Conservation (phyloP, 2,329 filamentous ascomycete genomes). For the Cytospora leucostoma region DNA sequence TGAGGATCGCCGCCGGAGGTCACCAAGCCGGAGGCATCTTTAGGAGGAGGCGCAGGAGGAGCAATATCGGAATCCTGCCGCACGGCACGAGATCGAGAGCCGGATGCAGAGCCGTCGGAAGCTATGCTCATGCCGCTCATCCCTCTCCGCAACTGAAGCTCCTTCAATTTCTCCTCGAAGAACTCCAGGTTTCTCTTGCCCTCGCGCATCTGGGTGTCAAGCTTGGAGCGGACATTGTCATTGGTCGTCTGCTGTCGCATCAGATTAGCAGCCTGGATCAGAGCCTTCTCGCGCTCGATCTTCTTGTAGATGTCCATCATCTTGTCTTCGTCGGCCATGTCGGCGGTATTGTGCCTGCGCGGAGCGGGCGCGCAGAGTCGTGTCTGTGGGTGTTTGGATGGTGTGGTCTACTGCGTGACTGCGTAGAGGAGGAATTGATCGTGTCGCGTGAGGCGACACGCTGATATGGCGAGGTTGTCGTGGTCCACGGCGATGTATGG, state of each 20-base stretch:
- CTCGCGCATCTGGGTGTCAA: conserved; percentile 93
- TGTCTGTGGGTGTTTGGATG: neutral
- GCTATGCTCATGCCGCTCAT: conserved; percentile 67
- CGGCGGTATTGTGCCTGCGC: conserved; percentile 40
- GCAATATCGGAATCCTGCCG: conserved; percentile 45
- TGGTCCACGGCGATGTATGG: conserved; percentile 15
- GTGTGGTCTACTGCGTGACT: neutral
- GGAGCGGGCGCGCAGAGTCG: conserved; percentile 27
- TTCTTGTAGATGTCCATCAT: conserved; percentile 87
- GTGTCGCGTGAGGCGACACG: conserved; percentile 28
- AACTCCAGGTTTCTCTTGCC: conserved; percentile 92
- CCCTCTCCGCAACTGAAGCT: conserved; percentile 79
- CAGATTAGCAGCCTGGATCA: conserved; percentile 89
- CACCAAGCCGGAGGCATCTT: conserved; percentile 54
- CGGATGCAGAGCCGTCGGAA: conserved; percentile 44
- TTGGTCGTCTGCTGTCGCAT: conserved; percentile 98
- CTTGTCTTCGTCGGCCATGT: conserved; percentile 65
- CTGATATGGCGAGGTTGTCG: conserved; percentile 16
- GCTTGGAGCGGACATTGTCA: conserved; percentile 81
- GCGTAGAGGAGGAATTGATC: conserved; percentile 12
- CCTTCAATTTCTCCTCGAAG: conserved; percentile 87
- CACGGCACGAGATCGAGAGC: conserved; percentile 46
- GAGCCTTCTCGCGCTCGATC: conserved; percentile 95
- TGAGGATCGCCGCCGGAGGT: conserved; percentile 34
- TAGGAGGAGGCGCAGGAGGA: conserved; percentile 70